Conservation (phyloP, 2,329 filamentous ascomycete genomes). For the Arthrobotrys conoides region DNA sequence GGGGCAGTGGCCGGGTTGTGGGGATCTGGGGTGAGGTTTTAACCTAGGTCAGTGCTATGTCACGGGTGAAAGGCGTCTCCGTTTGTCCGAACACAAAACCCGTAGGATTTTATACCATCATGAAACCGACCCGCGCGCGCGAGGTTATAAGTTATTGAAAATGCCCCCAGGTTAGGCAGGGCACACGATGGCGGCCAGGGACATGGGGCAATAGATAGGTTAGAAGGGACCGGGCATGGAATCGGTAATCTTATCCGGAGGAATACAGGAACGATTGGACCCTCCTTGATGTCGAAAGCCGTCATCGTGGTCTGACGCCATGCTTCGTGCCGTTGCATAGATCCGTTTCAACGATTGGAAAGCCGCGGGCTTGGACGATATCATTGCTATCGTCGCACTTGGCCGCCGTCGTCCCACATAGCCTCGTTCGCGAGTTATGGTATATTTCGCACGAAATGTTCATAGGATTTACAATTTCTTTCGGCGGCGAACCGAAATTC, state of each 20-base stretch:
- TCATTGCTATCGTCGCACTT: slow-evolving; percentile 38
- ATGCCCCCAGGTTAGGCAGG: slow-evolving; percentile 3
- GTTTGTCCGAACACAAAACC: slow-evolving; percentile 52
- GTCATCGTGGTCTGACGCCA: slow-evolving; percentile 30
- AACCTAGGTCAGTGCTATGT: slow-evolving; percentile 31
- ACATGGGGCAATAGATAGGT: slow-evolving; percentile 41
- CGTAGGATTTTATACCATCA: slow-evolving; percentile 28
- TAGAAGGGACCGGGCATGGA: slow-evolving; percentile 45
- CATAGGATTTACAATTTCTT: not conserved
- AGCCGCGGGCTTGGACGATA: slow-evolving; percentile 49
- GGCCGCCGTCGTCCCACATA: slow-evolving; percentile 10
- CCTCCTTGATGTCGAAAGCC: slow-evolving; percentile 11
- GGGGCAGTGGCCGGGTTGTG: slow-evolving; percentile 59
- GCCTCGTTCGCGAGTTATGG: not conserved
- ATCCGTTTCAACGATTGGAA: slow-evolving; percentile 22
- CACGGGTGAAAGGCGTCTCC: slow-evolving; percentile 61
- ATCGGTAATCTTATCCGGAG: slow-evolving; percentile 50
- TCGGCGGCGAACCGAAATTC: slow-evolving; percentile 57
- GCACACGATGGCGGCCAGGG: slow-evolving; percentile 6
- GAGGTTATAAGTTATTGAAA: slow-evolving; percentile 35
- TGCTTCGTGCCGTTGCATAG: slow-evolving; percentile 34
- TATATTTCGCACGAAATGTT: not conserved
- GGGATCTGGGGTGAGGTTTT: slow-evolving; percentile 37
- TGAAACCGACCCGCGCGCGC: slow-evolving; percentile 35
- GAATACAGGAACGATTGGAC: slow-evolving; percentile 24